phyloP scores from a whole-genome alignment of 257 asterid genomes.

The Eucommia ulmoides region DNA sequence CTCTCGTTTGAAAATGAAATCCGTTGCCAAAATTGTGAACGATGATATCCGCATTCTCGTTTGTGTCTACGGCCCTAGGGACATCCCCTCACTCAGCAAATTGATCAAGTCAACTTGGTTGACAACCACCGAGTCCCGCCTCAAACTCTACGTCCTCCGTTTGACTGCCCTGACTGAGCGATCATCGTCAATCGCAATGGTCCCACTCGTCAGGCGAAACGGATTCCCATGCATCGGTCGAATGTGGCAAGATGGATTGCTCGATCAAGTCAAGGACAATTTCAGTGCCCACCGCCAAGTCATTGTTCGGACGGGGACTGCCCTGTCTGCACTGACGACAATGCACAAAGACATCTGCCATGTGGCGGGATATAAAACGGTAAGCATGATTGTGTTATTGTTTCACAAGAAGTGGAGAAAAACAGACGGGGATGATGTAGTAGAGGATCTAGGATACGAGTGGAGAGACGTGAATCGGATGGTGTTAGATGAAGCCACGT shows the following conservation, averaged over 20 bases:
- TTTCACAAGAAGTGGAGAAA: conserved; percentile 31
- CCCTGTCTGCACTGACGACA: conserved; percentile 23
- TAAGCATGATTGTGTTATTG: conserved; percentile 19
- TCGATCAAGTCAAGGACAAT: conserved; percentile 20
- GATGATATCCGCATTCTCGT: conserved; percentile 33
- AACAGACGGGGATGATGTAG: conserved; percentile 14
- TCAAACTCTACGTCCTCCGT: conserved; percentile 37
- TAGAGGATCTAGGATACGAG: conserved; percentile 15
- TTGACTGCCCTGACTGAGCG: conserved; percentile 44
- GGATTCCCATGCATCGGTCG: conserved; percentile 33
- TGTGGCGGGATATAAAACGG: conserved; percentile 26
- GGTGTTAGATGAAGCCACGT: conserved; percentile 23
- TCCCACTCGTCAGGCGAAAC: conserved; percentile 22
- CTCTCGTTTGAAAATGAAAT: conserved; percentile 6
- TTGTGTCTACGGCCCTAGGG: conserved; percentile 31
- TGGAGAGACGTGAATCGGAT: conserved; percentile 28
- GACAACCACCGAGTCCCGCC: conserved; percentile 16
- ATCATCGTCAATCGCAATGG: conserved; percentile 41
- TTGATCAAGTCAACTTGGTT: conserved; percentile 34
- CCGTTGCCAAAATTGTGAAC: conserved; percentile 3
- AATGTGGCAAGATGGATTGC: conserved; percentile 12
- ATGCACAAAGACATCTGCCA: conserved; percentile 41
- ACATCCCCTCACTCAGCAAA: conserved; percentile 29
- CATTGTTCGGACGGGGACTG: conserved; percentile 14
- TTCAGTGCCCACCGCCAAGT: conserved; percentile 21